Evolutionary conservation across 2,329 filamentous ascomycete genomes (phyloP).

Genomic region (Pezicula carpinea): DNA sequence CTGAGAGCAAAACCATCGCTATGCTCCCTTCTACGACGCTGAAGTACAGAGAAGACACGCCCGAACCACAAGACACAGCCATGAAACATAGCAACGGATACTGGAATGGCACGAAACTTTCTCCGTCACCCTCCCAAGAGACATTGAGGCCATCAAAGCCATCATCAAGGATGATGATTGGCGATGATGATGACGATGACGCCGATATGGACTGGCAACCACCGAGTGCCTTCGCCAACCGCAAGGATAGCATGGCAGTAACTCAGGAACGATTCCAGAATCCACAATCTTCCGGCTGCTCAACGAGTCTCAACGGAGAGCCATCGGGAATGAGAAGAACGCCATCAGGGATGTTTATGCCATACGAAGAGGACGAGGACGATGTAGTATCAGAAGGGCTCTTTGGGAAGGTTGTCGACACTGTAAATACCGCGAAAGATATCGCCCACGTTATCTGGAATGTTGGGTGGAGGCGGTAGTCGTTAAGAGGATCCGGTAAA

Average conservation of each 20-base stretch:
- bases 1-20: slow-evolving; percentile 62
- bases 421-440: slow-evolving; percentile 63
- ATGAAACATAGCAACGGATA: slow-evolving; percentile 56
- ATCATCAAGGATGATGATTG: slow-evolving; percentile 54
- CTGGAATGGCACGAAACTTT: slow-evolving; percentile 36
- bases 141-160: slow-evolving; percentile 66
- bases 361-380: slow-evolving; percentile 70
- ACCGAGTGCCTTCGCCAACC: slow-evolving; percentile 20
- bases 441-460: slow-evolving; percentile 71
- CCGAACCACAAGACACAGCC: slow-evolving; percentile 57
- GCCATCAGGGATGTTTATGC: slow-evolving; percentile 87
- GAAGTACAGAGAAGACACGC: slow-evolving; percentile 53
- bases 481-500: slow-evolving; percentile 9
- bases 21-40: slow-evolving; percentile 64
- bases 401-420: slow-evolving; percentile 31
- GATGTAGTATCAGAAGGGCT: slow-evolving; percentile 54
- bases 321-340: slow-evolving; percentile 67
- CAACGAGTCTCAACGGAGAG: slow-evolving; percentile 40
- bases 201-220: slow-evolving; percentile 51
- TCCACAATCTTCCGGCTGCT: slow-evolving; percentile 30
- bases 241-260: slow-evolving; percentile 24
- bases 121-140: slow-evolving; percentile 72
- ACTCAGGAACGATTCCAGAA: slow-evolving; percentile 24
- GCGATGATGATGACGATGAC: slow-evolving; percentile 42
- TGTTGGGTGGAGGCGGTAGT: slow-evolving; percentile 37